Base-by-base conservation (phyloP, 805 yeast species). In the Lachancea lanzarotensis region DNA sequence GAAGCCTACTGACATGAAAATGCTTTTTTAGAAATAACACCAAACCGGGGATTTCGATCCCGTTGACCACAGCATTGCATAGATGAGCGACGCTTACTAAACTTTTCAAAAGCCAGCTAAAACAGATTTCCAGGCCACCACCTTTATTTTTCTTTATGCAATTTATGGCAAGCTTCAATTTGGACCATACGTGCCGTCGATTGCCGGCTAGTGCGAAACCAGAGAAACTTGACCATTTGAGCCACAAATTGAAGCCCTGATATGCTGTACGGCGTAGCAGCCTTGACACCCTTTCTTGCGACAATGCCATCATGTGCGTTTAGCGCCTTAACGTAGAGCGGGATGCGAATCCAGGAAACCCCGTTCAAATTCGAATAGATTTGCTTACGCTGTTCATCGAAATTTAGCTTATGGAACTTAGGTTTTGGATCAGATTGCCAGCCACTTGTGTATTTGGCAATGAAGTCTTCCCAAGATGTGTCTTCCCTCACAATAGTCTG, bases 291-390 rank as follows among this genome's bases (percentile, higher is more conserved):
- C 45, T 81, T 71, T 50, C 98, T 72, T 15, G 91, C 87, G 15
- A 88, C 84, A 43, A 91, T 85, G 3, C 84, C 85, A 47, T 84
- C 95, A 58, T 90, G 98, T 0, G 97, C 81, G 61, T 89, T 88
- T 56, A 83, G 69, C 15, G 82, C 74, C 50, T 79, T 81, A 38
- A 90, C 71, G 52, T 77, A 79, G 1, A 83, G 81, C 0, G 93
- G 84, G 35, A 85, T 74, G 58, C 90, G 87, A 40, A 77, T 68
- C 96, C 96, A 90, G 2, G 74, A 71, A 19, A 91, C 60, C 17
- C 62, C 54, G 61, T 86, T 84, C 57, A 90, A 68, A 50, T 76
- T 75, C 2, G 70, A 59, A 29, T 77, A 59, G 32, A 82, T 81
- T 13, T 53, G 52, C 34, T 45, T 46, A 48, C 78, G 59, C 11